Evolutionary conservation across 1,284 basidiomycete genomes (phyloP).

Genomic region (Heterobasidion irregulare): DNA sequence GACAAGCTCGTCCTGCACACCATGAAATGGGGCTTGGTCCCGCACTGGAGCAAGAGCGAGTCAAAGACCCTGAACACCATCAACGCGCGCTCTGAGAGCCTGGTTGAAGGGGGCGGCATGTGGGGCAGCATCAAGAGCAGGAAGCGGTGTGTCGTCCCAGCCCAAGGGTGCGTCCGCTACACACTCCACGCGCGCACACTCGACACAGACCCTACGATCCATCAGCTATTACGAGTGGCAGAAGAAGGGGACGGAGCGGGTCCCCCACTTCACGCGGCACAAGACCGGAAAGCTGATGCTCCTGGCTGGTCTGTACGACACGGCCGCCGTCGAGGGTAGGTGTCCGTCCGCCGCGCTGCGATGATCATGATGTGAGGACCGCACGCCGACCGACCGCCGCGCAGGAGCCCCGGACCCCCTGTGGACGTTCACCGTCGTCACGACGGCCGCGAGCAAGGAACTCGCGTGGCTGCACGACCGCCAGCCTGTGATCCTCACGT

Average conservation of each 20-base stretch:
- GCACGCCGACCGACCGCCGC: neutral
- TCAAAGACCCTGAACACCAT: slow-evolving; percentile 73
- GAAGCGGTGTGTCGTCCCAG: slow-evolving; percentile 74
- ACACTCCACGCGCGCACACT: neutral
- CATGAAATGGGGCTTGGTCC: slow-evolving; percentile 90
- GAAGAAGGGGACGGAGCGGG: slow-evolving; percentile 67
- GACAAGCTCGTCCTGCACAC: slow-evolving; percentile 41
- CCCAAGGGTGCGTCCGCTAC: slow-evolving; percentile 57
- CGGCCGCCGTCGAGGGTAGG: slow-evolving; percentile 53
- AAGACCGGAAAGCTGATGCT: slow-evolving; percentile 67
- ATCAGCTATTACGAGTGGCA: slow-evolving; percentile 88
- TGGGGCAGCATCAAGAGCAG: slow-evolving; percentile 75
- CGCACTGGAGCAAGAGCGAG: slow-evolving; percentile 76
- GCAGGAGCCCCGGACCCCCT: slow-evolving; percentile 50
- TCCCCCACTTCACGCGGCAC: slow-evolving; percentile 77
- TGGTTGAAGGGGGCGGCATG: slow-evolving; percentile 70
- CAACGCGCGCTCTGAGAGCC: slow-evolving; percentile 82
- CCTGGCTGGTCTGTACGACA: slow-evolving; percentile 86
- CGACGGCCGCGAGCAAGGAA: slow-evolving; percentile 64
- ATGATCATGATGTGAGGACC: neutral
- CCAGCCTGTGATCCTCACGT: slow-evolving; percentile 82
- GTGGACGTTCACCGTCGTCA: slow-evolving; percentile 87
- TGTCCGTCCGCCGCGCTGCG: neutral
- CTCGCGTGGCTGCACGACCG: slow-evolving; percentile 84
- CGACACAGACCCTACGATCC: neutral